Conservation (phyloP, 768 basidiomycete genomes). For the Boletus rubroflammeus region DNA sequence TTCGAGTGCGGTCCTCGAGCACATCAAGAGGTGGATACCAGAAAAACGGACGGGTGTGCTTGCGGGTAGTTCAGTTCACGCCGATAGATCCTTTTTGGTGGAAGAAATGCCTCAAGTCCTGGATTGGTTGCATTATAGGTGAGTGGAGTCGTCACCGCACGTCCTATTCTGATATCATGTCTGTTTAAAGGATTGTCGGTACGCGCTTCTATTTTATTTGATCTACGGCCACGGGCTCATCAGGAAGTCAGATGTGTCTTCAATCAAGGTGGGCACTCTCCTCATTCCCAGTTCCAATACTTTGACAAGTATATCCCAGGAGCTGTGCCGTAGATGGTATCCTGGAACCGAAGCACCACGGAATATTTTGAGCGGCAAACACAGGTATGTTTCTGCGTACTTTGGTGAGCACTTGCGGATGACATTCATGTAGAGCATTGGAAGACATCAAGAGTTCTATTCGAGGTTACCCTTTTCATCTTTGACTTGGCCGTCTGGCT, state of each 20-base stretch:
- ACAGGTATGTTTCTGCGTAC: constrained; percentile 47
- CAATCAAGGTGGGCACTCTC: constrained; percentile 57
- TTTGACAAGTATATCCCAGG: constrained; percentile 39
- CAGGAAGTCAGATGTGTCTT: constrained; percentile 65
- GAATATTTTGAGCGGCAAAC: constrained; percentile 39
- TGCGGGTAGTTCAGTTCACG: constrained; percentile 88
- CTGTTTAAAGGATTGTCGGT: constrained; percentile 61
- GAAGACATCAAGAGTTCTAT: constrained; percentile 82
- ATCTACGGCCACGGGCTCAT: not conserved
- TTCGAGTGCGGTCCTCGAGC: constrained; percentile 56
- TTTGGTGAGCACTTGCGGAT: not conserved
- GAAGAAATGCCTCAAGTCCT: constrained; percentile 79
- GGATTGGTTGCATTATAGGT: constrained; percentile 83
- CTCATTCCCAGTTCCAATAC: not conserved
- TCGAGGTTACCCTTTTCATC: constrained; percentile 41
- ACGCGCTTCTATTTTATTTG: constrained; percentile 25
- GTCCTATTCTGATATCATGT: not conserved
- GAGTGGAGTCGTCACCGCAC: not conserved
- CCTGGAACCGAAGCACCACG: constrained; percentile 16
- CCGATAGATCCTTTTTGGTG: constrained; percentile 67
- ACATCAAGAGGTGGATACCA: constrained; percentile 87
- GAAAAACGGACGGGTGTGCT: constrained; percentile 56
- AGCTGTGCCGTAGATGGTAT: constrained; percentile 73
- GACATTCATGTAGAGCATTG: constrained; percentile 53
- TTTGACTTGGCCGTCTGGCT: not conserved